Evolutionary conservation across 305 asterid species (phyloP), one percentile per base, ranked within the genome.

Genomic region (Solanum hybrid): DNA sequence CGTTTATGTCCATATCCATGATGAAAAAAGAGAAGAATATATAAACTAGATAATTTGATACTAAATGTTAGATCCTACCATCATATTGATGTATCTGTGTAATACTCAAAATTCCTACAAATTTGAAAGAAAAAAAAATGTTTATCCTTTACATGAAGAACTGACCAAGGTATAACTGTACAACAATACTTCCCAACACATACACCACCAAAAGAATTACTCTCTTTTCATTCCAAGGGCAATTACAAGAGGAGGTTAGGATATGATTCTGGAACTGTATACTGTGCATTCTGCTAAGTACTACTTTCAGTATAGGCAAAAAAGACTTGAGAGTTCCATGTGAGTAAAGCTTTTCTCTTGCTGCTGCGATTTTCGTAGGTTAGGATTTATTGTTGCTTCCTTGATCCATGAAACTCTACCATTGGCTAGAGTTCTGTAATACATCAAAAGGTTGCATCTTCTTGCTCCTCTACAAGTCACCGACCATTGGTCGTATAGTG

Each of bases 401-500:
- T 66, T 76, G 86, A 85, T 12, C 75, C 85, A 42, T 32, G 64
- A 78, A 42, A 40, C 86, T 85, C 45, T 40, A 82, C 60, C 56
- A 66, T 27, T 51, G 73, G 27, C 85, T 29, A 40, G 66, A 31
- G 78, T 79, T 85, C 45, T 56, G 22, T 15, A 87, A 90, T 45
- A 32, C 34, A 76, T 78, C 86, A 81, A 86, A 71, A 78, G 84
- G 90, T 80, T 85, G 87, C 90, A 85, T 64, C 72, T 78, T 56
- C 24, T 81, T 24, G 84, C 35, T 73, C 79, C 17, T 10, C 22
- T 45, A 79, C 31, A 77, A 88, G 76, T 96, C 95, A 94, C 76
- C 92, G 91, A 87, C 93, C 95, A 42, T 88, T 92, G 84, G 90
- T 91, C 37, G 88, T 92, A 51, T 90, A 91, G 88, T 94, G 95